Evolutionary conservation across 495 filamentous ascomycete genomes (phyloP), one percentile per base, ranked within the genome.

Genomic region (Daldinia caldariorum): DNA sequence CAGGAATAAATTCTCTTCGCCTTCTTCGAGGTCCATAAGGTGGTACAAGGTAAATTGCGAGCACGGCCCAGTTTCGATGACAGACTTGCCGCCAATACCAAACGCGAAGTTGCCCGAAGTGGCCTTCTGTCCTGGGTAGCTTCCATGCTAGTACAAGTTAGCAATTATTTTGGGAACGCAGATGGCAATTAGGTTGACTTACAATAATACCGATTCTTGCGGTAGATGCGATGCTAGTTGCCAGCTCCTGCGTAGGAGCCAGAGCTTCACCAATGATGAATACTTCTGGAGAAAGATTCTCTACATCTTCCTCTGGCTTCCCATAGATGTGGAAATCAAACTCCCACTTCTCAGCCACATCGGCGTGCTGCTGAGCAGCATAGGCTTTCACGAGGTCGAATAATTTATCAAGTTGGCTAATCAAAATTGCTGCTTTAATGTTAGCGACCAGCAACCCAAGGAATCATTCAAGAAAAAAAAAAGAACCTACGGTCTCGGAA

Each of bases 31-130:
- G 9, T 78, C 73, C 74, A 84, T 79, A 18, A 84, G 70, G 61
- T 86, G 83, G 62, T 84, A 86, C 26, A 86, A 66, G 53, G 70
- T 80, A 63, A 86, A 86, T 63, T 78, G 68, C 12, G 77, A 71
- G 10, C 76, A 78, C 2, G 76, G 78, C 0, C 82, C 83, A 7
- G 78, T 32, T 18, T 76, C 65, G 29, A 81, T 77, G 14, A 83
- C 79, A 8, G 75, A 66, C 16, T 77, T 77, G 7, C 74, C 76
- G 34, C 77, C 75, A 34, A 83, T 70, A 26, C 77, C 76, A 18
- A 79, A 79, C 6, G 78, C 79, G 50, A 85, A 82, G 60, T 85
- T 85, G 0, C 84, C 83, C 0, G 74, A 69, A 1, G 80, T 85
- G 1, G 80, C 83, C 16, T 79, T 77, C 57, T 85, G 83, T 13